A percentile compares a stretch with the other conserved stretches of the same genome.
phyloP scores from a whole-genome alignment of 2,329 filamentous ascomycete species.

The Fusarium robinianum region DNA sequence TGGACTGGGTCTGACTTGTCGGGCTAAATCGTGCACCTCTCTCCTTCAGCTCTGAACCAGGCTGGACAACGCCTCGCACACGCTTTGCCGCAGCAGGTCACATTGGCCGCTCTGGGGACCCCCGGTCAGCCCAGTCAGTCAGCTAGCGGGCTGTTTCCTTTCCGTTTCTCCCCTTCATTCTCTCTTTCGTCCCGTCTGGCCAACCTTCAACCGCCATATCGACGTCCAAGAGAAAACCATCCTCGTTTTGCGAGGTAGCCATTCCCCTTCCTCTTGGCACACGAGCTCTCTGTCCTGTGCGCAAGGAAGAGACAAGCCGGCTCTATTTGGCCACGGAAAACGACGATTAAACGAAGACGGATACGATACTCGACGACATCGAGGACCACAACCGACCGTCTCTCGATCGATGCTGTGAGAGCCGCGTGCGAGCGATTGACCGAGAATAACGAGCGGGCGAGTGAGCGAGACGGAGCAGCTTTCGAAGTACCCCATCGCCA shows the following conservation, averaged over 20 bases:
- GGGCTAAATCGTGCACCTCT: constrained; percentile 23
- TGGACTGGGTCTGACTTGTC: constrained; percentile 16
- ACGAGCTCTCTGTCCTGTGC: constrained; percentile 2
- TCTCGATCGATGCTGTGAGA: no score
- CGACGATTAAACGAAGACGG: no score
- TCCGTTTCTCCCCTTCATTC: constrained; percentile 2
- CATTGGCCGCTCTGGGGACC: constrained; percentile 17
- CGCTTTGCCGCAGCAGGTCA: constrained; percentile 26
- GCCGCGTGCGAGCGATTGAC: no score
- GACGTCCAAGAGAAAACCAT: constrained; percentile 1
- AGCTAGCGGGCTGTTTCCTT: not conserved
- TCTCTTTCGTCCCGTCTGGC: constrained; percentile 24
- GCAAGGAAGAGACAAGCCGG: not conserved
- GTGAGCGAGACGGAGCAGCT: no score
- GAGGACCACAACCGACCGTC: not conserved
- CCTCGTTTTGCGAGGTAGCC: constrained; percentile 1
- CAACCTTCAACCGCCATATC: constrained; percentile 2
- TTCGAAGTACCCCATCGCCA: no score
- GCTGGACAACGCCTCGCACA: constrained; percentile 9
- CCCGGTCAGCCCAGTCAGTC: constrained; percentile 1
- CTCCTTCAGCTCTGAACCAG: constrained; percentile 17
- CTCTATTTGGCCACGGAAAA: no score
- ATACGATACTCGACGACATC: not conserved
- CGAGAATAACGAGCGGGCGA: not conserved
- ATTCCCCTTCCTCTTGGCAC: no score